A percentile compares a stretch with the other conserved stretches of the same genome.
Evolutionary conservation across 2,329 filamentous ascomycete genomes (phyloP).

Genomic region (Alternaria ethzedia): DNA sequence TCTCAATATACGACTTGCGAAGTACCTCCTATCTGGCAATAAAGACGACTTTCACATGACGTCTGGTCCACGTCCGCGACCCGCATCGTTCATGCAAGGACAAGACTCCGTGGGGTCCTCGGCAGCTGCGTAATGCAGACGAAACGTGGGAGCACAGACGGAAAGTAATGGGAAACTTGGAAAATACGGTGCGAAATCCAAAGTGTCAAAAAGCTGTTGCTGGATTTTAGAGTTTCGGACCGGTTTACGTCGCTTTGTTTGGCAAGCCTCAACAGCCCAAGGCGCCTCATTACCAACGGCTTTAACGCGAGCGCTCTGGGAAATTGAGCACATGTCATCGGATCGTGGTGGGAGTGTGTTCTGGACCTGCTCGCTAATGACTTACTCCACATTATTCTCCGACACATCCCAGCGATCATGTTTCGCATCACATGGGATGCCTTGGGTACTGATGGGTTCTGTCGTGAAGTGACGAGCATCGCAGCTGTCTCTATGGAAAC

Average conservation of each 20-base stretch:
- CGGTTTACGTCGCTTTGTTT: neutral
- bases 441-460: neutral
- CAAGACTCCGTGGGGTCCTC: constrained; percentile 2
- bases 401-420: constrained; percentile 5
- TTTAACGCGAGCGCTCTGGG: neutral
- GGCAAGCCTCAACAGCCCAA: neutral
- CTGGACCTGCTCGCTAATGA: constrained; percentile 10
- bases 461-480: neutral
- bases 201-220: neutral
- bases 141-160: constrained; percentile 13
- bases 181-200: neutral
- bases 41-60: neutral
- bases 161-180: neutral
- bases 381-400: constrained; percentile 2
- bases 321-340: constrained; percentile 1
- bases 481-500: constrained; percentile 1
- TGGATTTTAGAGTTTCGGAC: constrained; percentile 9
- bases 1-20: neutral
- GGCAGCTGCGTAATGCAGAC: constrained; percentile 5
- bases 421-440: neutral
- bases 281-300: neutral
- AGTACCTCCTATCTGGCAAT: neutral
- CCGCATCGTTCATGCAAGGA: neutral
- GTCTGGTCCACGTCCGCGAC: neutral
- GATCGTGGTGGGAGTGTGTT: neutral